phyloP scores from a whole-genome alignment of 768 basidiomycete species.

The Auricularia cornea region DNA sequence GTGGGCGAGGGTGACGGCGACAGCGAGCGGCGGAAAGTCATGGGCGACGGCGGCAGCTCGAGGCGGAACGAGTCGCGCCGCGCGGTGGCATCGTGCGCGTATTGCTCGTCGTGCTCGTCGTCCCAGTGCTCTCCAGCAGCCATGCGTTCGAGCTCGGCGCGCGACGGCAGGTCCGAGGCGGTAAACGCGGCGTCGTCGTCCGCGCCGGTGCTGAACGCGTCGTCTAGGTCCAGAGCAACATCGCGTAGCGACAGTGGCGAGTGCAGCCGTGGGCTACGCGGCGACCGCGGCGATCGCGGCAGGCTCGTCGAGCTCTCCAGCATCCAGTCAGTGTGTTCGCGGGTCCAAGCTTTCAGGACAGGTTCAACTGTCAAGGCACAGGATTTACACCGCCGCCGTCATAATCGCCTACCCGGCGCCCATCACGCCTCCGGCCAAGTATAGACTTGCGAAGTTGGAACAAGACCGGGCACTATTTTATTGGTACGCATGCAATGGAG shows the following conservation, averaged over 20 bases:
- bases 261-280: not conserved
- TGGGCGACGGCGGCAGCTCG: slow-evolving; percentile 26
- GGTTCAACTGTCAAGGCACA: not conserved
- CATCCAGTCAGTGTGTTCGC: not conserved
- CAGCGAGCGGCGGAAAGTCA: slow-evolving; percentile 10
- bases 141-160: not conserved
- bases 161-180: not conserved
- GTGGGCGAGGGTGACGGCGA: slow-evolving; percentile 17
- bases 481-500: too few species aligned
- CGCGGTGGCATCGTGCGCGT: slow-evolving; percentile 25
- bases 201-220: not conserved
- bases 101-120: slow-evolving; percentile 21
- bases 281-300: not conserved
- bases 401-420: not conserved
- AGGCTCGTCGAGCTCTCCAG: not conserved
- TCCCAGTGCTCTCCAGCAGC: slow-evolving; percentile 23
- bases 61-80: slow-evolving; percentile 57
- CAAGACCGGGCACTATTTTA: not conserved
- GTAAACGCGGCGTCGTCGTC: not conserved
- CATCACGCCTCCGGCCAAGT: too few species aligned
- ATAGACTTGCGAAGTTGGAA: too few species aligned
- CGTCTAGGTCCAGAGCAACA: not conserved
- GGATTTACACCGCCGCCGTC: not conserved
- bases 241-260: not conserved
- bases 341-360: not conserved